These are phyloP conservation scores for Fusarium oxysporum DNA, from an alignment of 2,329 filamentous ascomycete genomes.

Conservation along the genomic window DNA sequence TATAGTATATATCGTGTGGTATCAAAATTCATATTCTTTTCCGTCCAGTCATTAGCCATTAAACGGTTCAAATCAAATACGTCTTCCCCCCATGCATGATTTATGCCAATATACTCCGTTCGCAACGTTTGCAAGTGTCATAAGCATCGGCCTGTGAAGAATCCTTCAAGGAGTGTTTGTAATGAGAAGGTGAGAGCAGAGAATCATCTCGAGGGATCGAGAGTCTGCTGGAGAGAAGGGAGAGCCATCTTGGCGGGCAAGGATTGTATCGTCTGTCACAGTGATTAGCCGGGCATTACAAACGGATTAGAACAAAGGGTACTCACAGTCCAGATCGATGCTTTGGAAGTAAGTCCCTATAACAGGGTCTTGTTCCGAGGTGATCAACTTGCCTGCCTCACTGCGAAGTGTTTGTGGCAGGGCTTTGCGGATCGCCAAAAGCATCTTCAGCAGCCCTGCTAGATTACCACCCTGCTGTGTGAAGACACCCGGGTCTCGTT, in stretches of 20 bases:
- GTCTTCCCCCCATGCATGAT: neutral
- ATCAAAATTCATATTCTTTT: conserved; percentile 44
- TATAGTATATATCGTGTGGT: conserved; percentile 41
- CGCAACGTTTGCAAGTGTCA: neutral
- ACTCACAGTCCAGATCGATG: conserved; percentile 69
- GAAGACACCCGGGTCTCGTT: conserved; percentile 66
- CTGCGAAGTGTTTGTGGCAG: conserved; percentile 64
- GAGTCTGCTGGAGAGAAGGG: conserved; percentile 64
- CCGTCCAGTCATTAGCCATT: conserved; percentile 49
- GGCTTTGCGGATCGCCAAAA: conserved; percentile 69
- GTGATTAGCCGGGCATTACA: neutral
- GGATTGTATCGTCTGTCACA: conserved; percentile 49
- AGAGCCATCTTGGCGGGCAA: conserved; percentile 61
- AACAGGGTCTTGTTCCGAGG: conserved; percentile 59
- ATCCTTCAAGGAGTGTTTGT: conserved; percentile 46
- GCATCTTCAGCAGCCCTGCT: conserved; percentile 69
- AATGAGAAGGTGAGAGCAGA: conserved; percentile 61
- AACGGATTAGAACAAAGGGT: neutral
- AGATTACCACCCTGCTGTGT: conserved; percentile 70
- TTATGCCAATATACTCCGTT: neutral
- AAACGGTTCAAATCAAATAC: conserved; percentile 25
- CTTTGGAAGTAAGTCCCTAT: conserved; percentile 65
- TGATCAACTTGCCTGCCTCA: conserved; percentile 61
- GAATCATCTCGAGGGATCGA: conserved; percentile 62
- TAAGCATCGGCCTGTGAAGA: neutral